Evolutionary conservation across 345 rosid genomes (phyloP).

Genomic region (Gossypium anomalum): DNA sequence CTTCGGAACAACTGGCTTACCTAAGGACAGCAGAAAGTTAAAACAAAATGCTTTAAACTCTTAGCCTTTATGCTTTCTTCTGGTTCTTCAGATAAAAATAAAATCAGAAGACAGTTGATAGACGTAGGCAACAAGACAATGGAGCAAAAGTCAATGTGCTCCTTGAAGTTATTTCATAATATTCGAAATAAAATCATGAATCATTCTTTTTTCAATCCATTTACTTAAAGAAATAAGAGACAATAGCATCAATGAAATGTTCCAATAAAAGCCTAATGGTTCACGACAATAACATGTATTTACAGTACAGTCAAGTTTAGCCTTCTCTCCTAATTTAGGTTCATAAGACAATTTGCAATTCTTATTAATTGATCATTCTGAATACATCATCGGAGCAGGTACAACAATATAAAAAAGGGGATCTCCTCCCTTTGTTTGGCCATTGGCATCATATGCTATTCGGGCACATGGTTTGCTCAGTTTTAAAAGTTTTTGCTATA

Average conservation of each 20-base stretch:
- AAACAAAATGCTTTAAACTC: neutral
- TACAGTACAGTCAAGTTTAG: too few relatives aligned
- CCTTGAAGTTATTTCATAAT: neutral
- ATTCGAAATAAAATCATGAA: neutral
- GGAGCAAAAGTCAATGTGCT: neutral
- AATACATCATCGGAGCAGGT: neutral
- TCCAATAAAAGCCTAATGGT: neutral
- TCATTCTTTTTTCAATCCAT: neutral
- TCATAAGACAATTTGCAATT: neutral
- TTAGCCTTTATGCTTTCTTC: neutral
- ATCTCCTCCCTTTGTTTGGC: neutral
- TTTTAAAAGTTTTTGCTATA: neutral
- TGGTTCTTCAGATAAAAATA: too few relatives aligned
- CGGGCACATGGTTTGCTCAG: neutral
- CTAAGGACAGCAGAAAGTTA: slow-evolving; percentile 26
- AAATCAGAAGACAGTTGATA: neutral
- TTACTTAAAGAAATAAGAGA: neutral
- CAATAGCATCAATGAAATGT: neutral
- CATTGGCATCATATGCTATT: neutral
- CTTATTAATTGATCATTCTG: neutral
- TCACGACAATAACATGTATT: neutral
- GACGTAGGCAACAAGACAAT: neutral
- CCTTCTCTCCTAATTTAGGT: neutral
- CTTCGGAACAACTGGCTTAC: slow-evolving; percentile 69
- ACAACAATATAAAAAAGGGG: neutral